phyloP scores from a whole-genome alignment of 352 stramenopile genomes.

The Globisporangium okanoganense region DNA sequence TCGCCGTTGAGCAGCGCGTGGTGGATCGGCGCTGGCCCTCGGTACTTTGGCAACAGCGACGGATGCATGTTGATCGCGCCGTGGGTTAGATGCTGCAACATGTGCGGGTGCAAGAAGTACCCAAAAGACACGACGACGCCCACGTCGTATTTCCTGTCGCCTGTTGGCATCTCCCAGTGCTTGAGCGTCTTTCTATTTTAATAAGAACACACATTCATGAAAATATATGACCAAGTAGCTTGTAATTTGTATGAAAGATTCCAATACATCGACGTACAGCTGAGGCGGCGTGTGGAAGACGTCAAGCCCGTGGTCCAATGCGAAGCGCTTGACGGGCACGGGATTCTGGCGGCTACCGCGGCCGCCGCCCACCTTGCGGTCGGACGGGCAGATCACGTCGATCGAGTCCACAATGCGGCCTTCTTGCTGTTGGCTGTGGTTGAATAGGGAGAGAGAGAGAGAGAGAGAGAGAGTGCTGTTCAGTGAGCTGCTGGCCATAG shows the following conservation, averaged over 20 bases:
- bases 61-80: slow-evolving; percentile 89
- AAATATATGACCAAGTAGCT: neutral
- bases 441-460: neutral
- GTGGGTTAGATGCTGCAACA: slow-evolving; percentile 58
- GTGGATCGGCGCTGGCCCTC: slow-evolving; percentile 81
- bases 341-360: slow-evolving; percentile 50
- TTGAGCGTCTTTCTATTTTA: slow-evolving; percentile 70
- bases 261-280: slow-evolving; percentile 35
- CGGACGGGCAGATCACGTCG: slow-evolving; percentile 75
- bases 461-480: slow-evolving; percentile 3
- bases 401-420: slow-evolving; percentile 46
- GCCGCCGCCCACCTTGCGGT: slow-evolving; percentile 60
- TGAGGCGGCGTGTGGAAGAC: slow-evolving; percentile 65
- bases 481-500: neutral
- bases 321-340: slow-evolving; percentile 77
- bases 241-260: neutral
- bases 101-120: slow-evolving; percentile 78
- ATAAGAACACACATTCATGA: neutral
- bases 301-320: slow-evolving; percentile 47
- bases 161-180: slow-evolving; percentile 55
- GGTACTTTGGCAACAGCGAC: slow-evolving; percentile 84
- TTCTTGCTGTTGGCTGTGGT: slow-evolving; percentile 20
- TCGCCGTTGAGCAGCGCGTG: slow-evolving; percentile 83
- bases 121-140: slow-evolving; percentile 89
- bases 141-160: slow-evolving; percentile 51